Percentiles rank a stretch among this genome's conserved stretches.
Conservation (phyloP, 2,329 filamentous ascomycete species). For the Hypoxylon sp. region DNA sequence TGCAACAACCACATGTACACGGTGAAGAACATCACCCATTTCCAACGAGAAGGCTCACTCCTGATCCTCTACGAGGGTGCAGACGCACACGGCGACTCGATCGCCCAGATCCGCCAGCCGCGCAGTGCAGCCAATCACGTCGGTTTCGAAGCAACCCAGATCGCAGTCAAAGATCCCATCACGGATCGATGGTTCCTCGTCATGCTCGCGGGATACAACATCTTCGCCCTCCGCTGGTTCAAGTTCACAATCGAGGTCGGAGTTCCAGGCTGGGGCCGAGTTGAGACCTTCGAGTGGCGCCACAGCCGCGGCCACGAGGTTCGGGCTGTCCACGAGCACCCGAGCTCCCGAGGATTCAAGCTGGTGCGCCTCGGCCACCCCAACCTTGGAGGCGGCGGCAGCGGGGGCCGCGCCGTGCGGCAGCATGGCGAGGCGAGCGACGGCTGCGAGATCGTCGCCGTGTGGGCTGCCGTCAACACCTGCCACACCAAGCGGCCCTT, state of each 20-base stretch:
- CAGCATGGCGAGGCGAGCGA: conserved; percentile 16
- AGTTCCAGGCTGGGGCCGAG: too few relatives aligned
- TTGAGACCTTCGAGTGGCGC: background rate
- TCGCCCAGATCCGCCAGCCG: background rate
- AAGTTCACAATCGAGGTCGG: background rate
- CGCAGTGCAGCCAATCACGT: background rate
- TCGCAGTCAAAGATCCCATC: background rate
- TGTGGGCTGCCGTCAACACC: conserved; percentile 14
- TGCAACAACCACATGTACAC: background rate
- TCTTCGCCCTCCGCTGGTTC: background rate
- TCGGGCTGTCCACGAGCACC: background rate
- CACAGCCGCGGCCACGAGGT: background rate
- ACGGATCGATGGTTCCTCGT: background rate
- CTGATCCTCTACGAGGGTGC: background rate
- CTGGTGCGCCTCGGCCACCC: conserved; percentile 23
- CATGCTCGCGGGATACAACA: background rate
- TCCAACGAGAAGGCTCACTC: background rate
- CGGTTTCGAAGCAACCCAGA: background rate
- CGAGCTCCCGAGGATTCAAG: conserved; percentile 33
- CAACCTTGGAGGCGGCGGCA: background rate
- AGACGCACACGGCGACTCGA: background rate
- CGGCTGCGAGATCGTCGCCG: conserved; percentile 31
- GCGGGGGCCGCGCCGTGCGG: background rate
- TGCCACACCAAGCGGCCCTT: conserved; percentile 17
- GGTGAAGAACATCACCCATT: background rate